Evolutionary conservation across 2,329 filamentous ascomycete genomes (phyloP), one percentile per base, ranked within the genome.

Genomic region (Botrytis fabae): DNA sequence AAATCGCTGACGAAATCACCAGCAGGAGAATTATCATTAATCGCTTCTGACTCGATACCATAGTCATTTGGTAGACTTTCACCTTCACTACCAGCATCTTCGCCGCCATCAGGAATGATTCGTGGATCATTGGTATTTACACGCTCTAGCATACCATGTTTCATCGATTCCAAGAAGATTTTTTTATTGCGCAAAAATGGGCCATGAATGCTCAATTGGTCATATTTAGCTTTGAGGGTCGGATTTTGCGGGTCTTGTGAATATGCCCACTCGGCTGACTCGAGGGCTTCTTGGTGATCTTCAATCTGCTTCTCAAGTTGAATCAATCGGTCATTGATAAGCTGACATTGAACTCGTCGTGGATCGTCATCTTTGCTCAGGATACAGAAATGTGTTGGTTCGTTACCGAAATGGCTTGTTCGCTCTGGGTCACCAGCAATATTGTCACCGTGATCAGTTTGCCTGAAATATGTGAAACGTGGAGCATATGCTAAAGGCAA

Each of bases 391-490:
- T 99, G 97, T 0, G 95, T 98, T 0, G 93, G 92, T 81, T 99
- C 96, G 69, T 97, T 88, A 18, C 96, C 97, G 81, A 99, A 99
- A 0, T 93, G 91, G 81, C 95, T 98, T 22, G 91, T 94, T 59
- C 94, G 87, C 72, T 93, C 91, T 14, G 92, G 88, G 78, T 97
- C 93, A n/a, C 92, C 91, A 68, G 90, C 89, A 74, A 94, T 94
- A 35, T 90, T 88, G 74, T 93, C 91, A 25, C 90, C 90, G 80
- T 98, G 96, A 78, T 99, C 96, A 1, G 96, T 99, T 82, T 99
- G 94, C 46, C 96, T 90, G 85, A 98, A 97, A 82, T 99, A 99
- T 0, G 96, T 98, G 79, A 99, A 93, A 1, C 96, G 90, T n/a
- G 96, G 97, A 32, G 95, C 93, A 79, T 91, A 98, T 0, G 93